phyloP scores from a whole-genome alignment of 1,284 basidiomycete genomes.

The Apiotrichum brassicae region DNA sequence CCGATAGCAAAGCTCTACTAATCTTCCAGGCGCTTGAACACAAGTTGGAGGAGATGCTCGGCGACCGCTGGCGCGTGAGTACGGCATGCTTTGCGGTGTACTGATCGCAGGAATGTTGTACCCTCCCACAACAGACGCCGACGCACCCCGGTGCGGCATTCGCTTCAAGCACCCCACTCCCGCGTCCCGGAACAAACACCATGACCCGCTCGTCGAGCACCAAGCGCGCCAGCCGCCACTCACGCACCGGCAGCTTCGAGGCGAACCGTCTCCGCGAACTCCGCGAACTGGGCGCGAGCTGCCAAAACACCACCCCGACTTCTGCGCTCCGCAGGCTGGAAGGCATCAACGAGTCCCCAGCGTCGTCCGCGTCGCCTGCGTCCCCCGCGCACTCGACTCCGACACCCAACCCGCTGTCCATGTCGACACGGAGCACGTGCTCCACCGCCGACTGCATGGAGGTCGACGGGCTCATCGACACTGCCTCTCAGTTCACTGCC shows the following conservation, averaged over 20 bases:
- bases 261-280: not conserved
- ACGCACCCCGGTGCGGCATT: conserved; percentile 6
- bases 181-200: conserved; percentile 4
- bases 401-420: not conserved
- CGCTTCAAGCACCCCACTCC: conserved; percentile 25
- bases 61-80: conserved; percentile 29
- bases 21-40: conserved; percentile 25
- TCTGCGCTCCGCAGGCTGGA: conserved; percentile 8
- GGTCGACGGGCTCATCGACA: conserved; percentile 2
- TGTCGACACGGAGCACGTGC: not conserved
- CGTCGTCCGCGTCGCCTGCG: not conserved
- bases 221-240: conserved; percentile 8
- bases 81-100: not conserved
- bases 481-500: not conserved
- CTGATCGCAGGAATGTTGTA: conserved; percentile 1
- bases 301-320: conserved; percentile 2
- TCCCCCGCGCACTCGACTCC: not conserved
- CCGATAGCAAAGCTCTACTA: not conserved
- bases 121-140: conserved; percentile 1
- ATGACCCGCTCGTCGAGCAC: conserved; percentile 2
- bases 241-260: not conserved
- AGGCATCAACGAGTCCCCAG: conserved; percentile 1
- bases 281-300: not conserved
- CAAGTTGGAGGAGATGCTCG: conserved; percentile 23
- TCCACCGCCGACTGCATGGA: not conserved